phyloP scores from a whole-genome alignment of 345 rosid species.

The Hibiscus mutabilis region DNA sequence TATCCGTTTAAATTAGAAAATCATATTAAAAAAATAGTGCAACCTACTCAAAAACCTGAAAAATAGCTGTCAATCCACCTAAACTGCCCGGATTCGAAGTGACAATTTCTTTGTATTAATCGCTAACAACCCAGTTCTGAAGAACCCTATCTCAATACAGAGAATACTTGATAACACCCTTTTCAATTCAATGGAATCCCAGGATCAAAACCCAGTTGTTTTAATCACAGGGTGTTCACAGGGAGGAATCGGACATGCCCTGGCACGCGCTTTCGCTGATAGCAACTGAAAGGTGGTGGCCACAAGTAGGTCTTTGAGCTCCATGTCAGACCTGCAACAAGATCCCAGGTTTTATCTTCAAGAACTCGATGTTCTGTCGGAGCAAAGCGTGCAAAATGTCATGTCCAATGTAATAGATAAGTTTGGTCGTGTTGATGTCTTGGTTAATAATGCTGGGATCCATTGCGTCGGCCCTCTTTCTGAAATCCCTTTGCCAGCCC shows the following conservation, averaged over 20 bases:
- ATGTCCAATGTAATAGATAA: constrained; percentile 45
- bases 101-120: not conserved
- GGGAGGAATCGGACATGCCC: constrained; percentile 85
- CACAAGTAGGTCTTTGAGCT: constrained; percentile 46
- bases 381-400: constrained; percentile 41
- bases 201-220: constrained; percentile 43
- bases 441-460: constrained; percentile 81
- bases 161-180: not conserved
- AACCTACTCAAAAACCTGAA: too few species aligned
- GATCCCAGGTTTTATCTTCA: constrained; percentile 56
- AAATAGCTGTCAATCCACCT: too few species aligned
- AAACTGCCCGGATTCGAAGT: too few species aligned
- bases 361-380: constrained; percentile 73
- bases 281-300: constrained; percentile 65
- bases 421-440: constrained; percentile 63
- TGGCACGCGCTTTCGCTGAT: constrained; percentile 68
- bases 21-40: too few species aligned
- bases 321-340: constrained; percentile 63
- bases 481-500: constrained; percentile 55
- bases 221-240: constrained; percentile 71
- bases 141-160: not conserved
- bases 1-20: too few species aligned
- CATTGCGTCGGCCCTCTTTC: constrained; percentile 85
- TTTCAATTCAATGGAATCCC: constrained; percentile 26
- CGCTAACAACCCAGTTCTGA: not conserved